Evolutionary conservation across 2,329 filamentous ascomycete genomes (phyloP).

Genomic region (Colletotrichum cuscutae): DNA sequence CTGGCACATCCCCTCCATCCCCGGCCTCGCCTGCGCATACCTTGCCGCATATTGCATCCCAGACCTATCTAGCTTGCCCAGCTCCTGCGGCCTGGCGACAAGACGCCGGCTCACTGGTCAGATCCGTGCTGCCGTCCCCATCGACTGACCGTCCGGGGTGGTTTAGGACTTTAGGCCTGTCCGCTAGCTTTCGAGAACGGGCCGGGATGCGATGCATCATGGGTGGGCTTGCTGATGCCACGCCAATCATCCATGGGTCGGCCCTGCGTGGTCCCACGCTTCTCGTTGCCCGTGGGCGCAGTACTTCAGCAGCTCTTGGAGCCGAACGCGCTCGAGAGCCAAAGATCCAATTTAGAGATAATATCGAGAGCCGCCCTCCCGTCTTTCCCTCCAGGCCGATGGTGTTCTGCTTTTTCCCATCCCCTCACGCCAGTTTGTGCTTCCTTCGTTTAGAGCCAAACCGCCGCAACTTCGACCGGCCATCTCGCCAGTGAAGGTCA

Average conservation of each 20-base stretch:
- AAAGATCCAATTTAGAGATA: slow-evolving; percentile 11
- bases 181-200: slow-evolving; percentile 15
- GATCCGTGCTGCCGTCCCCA: slow-evolving; percentile 20
- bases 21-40: slow-evolving; percentile 15
- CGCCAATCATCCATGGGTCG: slow-evolving; percentile 25
- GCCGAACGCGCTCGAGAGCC: slow-evolving; percentile 12
- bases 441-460: slow-evolving; percentile 27
- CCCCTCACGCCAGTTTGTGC: slow-evolving; percentile 10
- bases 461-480: slow-evolving; percentile 5
- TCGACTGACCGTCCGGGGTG: slow-evolving; percentile 17
- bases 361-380: slow-evolving; percentile 26
- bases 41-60: not conserved
- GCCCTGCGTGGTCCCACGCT: slow-evolving; percentile 10
- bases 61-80: slow-evolving; percentile 17
- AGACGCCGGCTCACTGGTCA: slow-evolving; percentile 13
- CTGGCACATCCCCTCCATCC: not conserved
- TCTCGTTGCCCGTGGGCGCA: slow-evolving; percentile 11
- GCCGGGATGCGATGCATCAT: slow-evolving; percentile 16
- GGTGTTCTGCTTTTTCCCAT: slow-evolving; percentile 13
- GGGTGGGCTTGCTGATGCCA: slow-evolving; percentile 20
- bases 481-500: slow-evolving; percentile 15
- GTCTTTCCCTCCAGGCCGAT: not conserved
- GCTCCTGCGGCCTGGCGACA: slow-evolving; percentile 9
- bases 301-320: not conserved
- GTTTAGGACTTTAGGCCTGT: slow-evolving; percentile 1